Evolutionary conservation across 225 moss, liverwort and hornwort species (phyloP).

Genomic region (Polytrichum formosum): DNA sequence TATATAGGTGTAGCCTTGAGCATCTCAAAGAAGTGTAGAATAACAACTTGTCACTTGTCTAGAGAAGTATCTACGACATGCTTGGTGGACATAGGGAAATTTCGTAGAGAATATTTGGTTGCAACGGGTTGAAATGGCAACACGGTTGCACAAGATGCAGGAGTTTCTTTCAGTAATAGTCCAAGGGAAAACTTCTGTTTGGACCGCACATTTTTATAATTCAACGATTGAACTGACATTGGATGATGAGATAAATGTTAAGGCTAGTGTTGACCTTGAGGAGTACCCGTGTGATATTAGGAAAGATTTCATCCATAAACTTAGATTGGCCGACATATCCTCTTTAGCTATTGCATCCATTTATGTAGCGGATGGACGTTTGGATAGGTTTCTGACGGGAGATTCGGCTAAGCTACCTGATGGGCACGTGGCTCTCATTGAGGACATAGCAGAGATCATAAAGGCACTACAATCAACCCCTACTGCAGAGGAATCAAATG

Average conservation of each 20-base stretch:
- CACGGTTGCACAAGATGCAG: not conserved
- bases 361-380: accelerated
- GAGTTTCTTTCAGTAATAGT: not conserved
- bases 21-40: not conserved
- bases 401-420: too few species aligned
- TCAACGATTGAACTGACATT: accelerated
- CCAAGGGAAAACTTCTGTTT: too few species aligned
- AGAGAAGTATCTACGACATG: not conserved
- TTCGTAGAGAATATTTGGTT: not conserved
- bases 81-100: not conserved
- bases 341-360: not conserved
- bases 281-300: not conserved
- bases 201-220: accelerated
- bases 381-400: accelerated
- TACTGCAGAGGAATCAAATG: not conserved
- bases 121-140: not conserved
- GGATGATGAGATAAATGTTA: accelerated
- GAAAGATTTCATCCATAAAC: not conserved
- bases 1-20: not conserved
- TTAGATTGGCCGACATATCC: not conserved
- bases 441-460: not conserved
- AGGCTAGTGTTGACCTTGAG: not conserved
- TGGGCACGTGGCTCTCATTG: not conserved
- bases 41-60: not conserved
- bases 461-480: not conserved